Percentiles rank a stretch among this genome's conserved stretches.
phyloP scores from a whole-genome alignment of 176 grass and related monocot species.

The maize (Zea mays) region DNA sequence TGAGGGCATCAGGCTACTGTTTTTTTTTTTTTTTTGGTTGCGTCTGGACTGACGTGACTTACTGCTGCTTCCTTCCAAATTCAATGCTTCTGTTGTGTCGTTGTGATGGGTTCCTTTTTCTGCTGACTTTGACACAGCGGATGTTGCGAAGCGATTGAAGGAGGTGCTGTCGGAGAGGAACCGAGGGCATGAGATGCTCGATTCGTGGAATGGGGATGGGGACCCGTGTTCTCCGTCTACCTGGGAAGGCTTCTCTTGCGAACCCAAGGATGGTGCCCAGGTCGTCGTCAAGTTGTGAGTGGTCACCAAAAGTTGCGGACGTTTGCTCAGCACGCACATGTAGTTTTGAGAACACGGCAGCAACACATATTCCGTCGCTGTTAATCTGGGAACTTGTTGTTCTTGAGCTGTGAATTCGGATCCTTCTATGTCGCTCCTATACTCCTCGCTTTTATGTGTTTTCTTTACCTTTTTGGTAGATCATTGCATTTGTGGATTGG shows the following conservation, averaged over 20 bases:
- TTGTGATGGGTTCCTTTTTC: background rate
- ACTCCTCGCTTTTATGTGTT: background rate
- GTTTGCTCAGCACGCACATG: background rate
- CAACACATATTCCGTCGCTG: background rate
- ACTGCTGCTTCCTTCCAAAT: background rate
- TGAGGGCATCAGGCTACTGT: background rate
- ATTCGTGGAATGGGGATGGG: slow-evolving; percentile 53
- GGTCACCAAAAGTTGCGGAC: background rate
- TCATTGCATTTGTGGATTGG: background rate
- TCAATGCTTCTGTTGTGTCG: background rate
- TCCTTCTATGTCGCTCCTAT: background rate
- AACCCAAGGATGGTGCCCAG: slow-evolving; percentile 13
- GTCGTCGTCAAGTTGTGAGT: slow-evolving; percentile 60
- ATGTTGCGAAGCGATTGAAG: slow-evolving; percentile 47
- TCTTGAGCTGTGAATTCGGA: background rate
- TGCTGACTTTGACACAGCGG: slow-evolving; percentile 38
- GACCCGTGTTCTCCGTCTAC: slow-evolving; percentile 53
- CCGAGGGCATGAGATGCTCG: slow-evolving; percentile 50
- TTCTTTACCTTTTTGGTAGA: background rate
- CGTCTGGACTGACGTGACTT: background rate
- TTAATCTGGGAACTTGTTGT: background rate
- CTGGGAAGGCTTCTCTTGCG: slow-evolving; percentile 58
- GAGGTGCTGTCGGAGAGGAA: slow-evolving; percentile 48
- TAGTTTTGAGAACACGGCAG: background rate
- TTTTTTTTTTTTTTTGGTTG: background rate